Evolutionary conservation across 1,284 basidiomycete species (phyloP), one percentile per base, ranked within the genome.

Genomic region (Heterobasidion annosum): DNA sequence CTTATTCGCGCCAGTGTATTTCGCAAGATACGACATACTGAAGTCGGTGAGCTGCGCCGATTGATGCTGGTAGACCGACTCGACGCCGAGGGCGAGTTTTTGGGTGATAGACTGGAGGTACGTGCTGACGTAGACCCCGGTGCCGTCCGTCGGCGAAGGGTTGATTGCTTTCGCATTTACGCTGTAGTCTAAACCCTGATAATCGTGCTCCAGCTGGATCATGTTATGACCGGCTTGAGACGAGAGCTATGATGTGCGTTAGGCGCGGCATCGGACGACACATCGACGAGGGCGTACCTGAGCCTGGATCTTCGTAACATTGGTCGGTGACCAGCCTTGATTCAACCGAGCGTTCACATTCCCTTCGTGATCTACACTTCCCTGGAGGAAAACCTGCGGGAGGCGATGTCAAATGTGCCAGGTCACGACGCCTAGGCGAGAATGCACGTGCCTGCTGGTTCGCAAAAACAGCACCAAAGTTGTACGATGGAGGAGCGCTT

Each of bases 41-140:
- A 88, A 67, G 62, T 98, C 94, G 53, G 85, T 69, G 65, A 88
- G 74, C 48, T 81, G 80, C 2, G 89, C 88, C 54, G 81, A 79
- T 57, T 86, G 88, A 54, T 81, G 78, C 69, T 98, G 95, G 70
- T 85, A 85, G 59, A 98, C 73, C n/a, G 85, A 81, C 73, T 99
- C 97, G 57, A 93, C 73, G 58, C 97, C 97, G 59, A 98, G 68
- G 2, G 96, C 93, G 59, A 99, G 73, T 66, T 90, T 89, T 70
- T 91, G 90, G 40, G 93, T 90, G 65, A 99, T 63, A n/a, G 96
- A 98, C 72, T 98, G 97, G 56, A 99, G 81, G 73, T 96, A 93
- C 66, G 85, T 94, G 64, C 87, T 91, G 56, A 98, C 82, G 73
- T 93, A 98, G 68, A 98, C 91, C 58, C 97, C 97, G n/a, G 92